Percentiles rank a stretch among this genome's conserved stretches.
Conservation (phyloP, 129 eudicot species). For the Flaveria sonorensis region DNA sequence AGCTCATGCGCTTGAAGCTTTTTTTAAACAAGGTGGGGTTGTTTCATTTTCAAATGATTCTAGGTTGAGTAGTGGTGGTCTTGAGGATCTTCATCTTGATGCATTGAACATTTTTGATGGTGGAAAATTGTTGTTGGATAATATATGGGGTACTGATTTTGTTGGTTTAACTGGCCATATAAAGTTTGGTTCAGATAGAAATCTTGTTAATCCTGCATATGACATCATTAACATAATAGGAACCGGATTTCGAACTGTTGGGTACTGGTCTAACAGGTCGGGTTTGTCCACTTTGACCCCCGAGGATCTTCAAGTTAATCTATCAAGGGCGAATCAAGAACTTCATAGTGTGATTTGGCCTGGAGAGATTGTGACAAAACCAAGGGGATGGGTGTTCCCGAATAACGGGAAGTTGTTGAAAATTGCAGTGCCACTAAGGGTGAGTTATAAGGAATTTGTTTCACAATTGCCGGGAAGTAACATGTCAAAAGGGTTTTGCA, state of each 20-base stretch:
- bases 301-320: conserved; percentile 59
- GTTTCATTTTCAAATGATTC: conserved; percentile 81
- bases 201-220: conserved; percentile 66
- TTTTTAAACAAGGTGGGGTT: conserved; percentile 63
- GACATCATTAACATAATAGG: conserved; percentile 83
- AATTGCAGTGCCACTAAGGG: conserved; percentile 82
- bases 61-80: conserved; percentile 36
- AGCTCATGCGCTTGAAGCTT: conserved; percentile 86
- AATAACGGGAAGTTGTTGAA: conserved; percentile 69
- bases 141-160: conserved; percentile 59
- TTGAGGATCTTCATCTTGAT: conserved; percentile 71
- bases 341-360: conserved; percentile 85
- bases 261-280: conserved; percentile 80
- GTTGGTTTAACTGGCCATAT: conserved; percentile 74
- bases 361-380: conserved; percentile 60
- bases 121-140: conserved; percentile 60
- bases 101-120: conserved; percentile 71
- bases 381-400: conserved; percentile 96
- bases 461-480: conserved; percentile 69
- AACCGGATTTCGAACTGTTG: conserved; percentile 67
- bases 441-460: conserved; percentile 75
- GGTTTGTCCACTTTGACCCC: conserved; percentile 73
- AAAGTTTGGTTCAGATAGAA: conserved; percentile 61
- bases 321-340: conserved; percentile 48
- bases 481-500: conserved; percentile 77